Evolutionary conservation across 805 yeast species (phyloP), one percentile per base, ranked within the genome.

Genomic region (Yamadazyma phyllophila): DNA sequence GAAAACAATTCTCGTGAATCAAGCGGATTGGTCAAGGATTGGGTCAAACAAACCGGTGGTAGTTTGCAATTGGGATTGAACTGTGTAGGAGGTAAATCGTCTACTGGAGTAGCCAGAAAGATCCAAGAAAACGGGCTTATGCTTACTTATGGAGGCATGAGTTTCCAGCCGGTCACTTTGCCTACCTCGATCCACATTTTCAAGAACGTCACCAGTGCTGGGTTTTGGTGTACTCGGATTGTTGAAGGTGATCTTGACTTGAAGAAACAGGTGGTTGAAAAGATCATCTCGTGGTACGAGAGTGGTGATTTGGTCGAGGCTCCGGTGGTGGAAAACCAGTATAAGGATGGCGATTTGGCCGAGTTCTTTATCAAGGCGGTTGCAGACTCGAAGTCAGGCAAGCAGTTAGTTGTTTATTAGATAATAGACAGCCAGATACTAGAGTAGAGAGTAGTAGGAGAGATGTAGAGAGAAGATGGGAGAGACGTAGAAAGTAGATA

Each of bases 131-230:
- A 87, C 55, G 96, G 94, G 1, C 77, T 82, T 39, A 70, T 94
- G 73, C 80, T 90, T 55, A 89, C 98, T 1, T 94, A 94, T 60
- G 99, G 99, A 29, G 98, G 96, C 32, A 94, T 94, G 99, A 88
- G 97, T 2, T 82, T 84, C 74, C 91, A 88, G 67, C 99, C 99
- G 1, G 95, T 94, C 9, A 78, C 80, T n/a, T 66, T 94, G 45
- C 97, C 98, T 33, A 89, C 97, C 1, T 81, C 96, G 0, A 69
- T 88, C 48, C 88, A 88, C 60, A 91, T 94, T 52, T 94, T 94
- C 74, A 94, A 92, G 66, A 86, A 91, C 59, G 66, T 94, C 45
- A 82, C 85, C 5, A 82, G 90, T 43, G 78, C 82, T 26, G 99
- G 99, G 0, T 94, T 87, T 70, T 94, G 99, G 99, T 82, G 90